A percentile compares a stretch with the other conserved stretches of the same genome.
Evolutionary conservation across 805 yeast species (phyloP).

Genomic region (Candida ponderosae): DNA sequence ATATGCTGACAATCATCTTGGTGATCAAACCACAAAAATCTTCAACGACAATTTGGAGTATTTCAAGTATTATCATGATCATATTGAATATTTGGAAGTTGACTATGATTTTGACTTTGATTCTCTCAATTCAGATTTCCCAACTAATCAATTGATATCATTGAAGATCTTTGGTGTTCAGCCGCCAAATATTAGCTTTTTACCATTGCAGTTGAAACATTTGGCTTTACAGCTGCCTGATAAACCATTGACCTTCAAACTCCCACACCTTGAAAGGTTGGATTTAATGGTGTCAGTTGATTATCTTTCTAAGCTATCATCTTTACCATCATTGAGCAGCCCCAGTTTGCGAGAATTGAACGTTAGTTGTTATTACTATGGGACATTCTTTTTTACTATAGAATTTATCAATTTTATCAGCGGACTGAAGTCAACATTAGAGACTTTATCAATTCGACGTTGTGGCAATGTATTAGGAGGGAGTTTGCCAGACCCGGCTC

Average conservation of each 20-base stretch:
- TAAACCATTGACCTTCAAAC: neutral
- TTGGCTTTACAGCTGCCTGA: constrained; percentile 5
- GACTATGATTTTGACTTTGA: neutral
- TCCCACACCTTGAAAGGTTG: constrained; percentile 2
- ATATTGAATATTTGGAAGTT: constrained; percentile 5
- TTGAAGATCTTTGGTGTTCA: neutral
- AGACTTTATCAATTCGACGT: constrained; percentile 2
- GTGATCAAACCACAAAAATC: neutral
- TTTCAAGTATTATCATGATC: neutral
- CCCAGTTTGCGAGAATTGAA: constrained; percentile 6
- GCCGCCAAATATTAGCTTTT: neutral
- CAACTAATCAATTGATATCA: too few relatives aligned
- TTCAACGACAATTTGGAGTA: neutral
- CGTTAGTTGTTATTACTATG: constrained; percentile 2
- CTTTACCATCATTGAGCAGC: neutral
- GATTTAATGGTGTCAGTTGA: constrained; percentile 6
- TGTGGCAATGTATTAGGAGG: too few relatives aligned
- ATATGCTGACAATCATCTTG: constrained; percentile 3
- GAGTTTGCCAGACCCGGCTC: too few relatives aligned
- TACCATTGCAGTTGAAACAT: constrained; percentile 2
- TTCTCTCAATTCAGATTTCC: too few relatives aligned
- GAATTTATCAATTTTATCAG: neutral
- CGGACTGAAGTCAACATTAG: neutral
- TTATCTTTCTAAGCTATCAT: neutral
- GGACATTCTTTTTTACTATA: neutral